Percentiles rank a stretch among this genome's conserved stretches.
Evolutionary conservation across 129 eudicot genomes (phyloP).

Genomic region (Helianthus tuberosus): DNA sequence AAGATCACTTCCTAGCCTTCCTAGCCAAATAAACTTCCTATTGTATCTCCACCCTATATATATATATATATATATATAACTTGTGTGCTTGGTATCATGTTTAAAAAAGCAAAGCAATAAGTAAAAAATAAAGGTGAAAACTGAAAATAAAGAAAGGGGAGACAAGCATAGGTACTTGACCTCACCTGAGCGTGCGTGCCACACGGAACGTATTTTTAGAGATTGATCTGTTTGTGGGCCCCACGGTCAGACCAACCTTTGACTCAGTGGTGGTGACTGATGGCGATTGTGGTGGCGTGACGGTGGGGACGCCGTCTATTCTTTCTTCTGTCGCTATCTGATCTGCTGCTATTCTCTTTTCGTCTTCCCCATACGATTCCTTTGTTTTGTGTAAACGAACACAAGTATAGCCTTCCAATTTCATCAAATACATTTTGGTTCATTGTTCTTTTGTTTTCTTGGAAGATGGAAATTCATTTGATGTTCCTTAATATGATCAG

Average conservation of each 20-base stretch:
- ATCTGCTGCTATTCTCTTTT: conserved; percentile 10
- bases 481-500: no score
- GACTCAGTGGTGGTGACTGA: conserved; percentile 27
- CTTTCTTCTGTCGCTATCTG: conserved; percentile 17
- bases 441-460: neutral
- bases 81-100: no score
- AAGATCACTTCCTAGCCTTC: no score
- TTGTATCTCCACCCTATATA: no score
- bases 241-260: conserved; percentile 11
- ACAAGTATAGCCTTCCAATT: neutral
- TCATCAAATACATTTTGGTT: neutral
- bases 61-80: no score
- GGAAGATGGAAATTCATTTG: neutral
- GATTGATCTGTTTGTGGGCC: conserved; percentile 4
- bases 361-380: conserved; percentile 35
- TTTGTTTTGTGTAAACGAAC: conserved; percentile 36
- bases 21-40: no score
- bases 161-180: neutral
- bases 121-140: neutral
- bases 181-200: conserved; percentile 33
- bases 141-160: neutral
- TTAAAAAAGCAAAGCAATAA: neutral
- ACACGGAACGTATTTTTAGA: conserved; percentile 33
- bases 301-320: neutral
- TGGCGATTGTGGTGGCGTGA: conserved; percentile 20